A percentile compares a stretch with the other conserved stretches of the same genome.
These are phyloP conservation scores for Lignosus rhinocerotis DNA, from an alignment of 1,284 basidiomycete species.

Conservation along the genomic window DNA sequence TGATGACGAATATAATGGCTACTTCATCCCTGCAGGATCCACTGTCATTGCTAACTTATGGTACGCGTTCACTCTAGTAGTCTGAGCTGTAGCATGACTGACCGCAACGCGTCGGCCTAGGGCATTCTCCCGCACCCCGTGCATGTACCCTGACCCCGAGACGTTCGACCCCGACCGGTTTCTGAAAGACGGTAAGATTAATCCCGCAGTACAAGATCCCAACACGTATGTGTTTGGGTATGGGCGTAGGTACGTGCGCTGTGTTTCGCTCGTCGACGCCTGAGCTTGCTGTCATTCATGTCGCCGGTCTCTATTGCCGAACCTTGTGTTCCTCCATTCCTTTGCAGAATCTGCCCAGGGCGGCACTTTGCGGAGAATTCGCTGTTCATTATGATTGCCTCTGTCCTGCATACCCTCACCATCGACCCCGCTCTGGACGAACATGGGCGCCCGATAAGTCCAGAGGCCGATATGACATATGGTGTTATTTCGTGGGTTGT, in stretches of 20 bases:
- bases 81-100: neutral
- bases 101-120: neutral
- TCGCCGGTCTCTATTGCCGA: neutral
- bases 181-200: slow-evolving; percentile 35
- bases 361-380: slow-evolving; percentile 22
- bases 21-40: slow-evolving; percentile 31
- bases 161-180: slow-evolving; percentile 42
- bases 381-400: slow-evolving; percentile 15
- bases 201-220: slow-evolving; percentile 32
- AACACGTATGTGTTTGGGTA: slow-evolving; percentile 35
- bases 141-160: slow-evolving; percentile 35
- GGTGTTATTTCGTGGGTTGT: slow-evolving; percentile 6
- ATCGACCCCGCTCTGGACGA: slow-evolving; percentile 3
- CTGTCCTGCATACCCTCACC: slow-evolving; percentile 12
- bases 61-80: slow-evolving; percentile 13
- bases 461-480: slow-evolving; percentile 6
- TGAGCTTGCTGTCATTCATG: neutral
- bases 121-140: slow-evolving; percentile 30
- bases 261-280: no score
- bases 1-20: slow-evolving; percentile 4
- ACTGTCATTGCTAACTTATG: slow-evolving; percentile 32
- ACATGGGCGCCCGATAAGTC: slow-evolving; percentile 1
- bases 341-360: slow-evolving; percentile 27
- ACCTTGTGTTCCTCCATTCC: neutral
- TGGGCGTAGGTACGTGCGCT: slow-evolving; percentile 34